Base-by-base conservation (phyloP, 2,329 filamentous ascomycete species). In the Phaeoacremonium minimum region DNA sequence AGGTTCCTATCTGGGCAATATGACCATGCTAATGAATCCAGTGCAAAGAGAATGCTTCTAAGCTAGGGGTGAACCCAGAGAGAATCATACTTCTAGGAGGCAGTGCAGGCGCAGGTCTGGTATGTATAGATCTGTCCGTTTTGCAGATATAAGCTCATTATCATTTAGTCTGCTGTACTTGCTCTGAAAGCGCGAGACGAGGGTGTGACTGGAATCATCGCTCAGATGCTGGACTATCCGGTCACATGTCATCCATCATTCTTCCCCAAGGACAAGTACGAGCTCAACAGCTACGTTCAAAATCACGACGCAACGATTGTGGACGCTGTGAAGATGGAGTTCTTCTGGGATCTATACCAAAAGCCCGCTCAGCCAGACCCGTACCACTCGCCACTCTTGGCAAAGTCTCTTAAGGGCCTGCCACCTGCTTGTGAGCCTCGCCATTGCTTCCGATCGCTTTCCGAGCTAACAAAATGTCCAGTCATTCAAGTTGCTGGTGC, bases 281-380 rank as follows among this genome's bases (percentile, higher is more conserved):
- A 46, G 33, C 37, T 35, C 15, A 22, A 28, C 6, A 43, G 39
- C 12, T 46, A 40, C 20, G 33, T 35, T 14, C 43, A 47, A 31
- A 47, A 47, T 20, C 32, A 35, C 18, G 22, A 30, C 7, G 32
- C 45, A 16, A 35, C 36, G 15, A 34, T 50, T 6, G 41, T 50
- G 34, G 33, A 48, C 28, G 41, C 41, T 3, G 14, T 18, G 4
- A 38, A 38, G 13, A 47, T 50, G 46, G 18, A 34, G 13, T 38
- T 33, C 28, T 50, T 45, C 29, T 48, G 46, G 47, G 33, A 44
- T 8, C 32, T 42, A 17, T 50, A 50, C 30, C 28, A 46, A 9
- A 35, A 44, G 3, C 19, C 38, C 4, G 30, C 28, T 4, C 31
- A 33, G 14, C 26, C 32, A n/a, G 41, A 38, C 6, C 35, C 33